Evolutionary conservation across 1,139 yeast genomes (phyloP), one percentile per base, ranked within the genome.

Genomic region (Magnusiomyces ingens): DNA sequence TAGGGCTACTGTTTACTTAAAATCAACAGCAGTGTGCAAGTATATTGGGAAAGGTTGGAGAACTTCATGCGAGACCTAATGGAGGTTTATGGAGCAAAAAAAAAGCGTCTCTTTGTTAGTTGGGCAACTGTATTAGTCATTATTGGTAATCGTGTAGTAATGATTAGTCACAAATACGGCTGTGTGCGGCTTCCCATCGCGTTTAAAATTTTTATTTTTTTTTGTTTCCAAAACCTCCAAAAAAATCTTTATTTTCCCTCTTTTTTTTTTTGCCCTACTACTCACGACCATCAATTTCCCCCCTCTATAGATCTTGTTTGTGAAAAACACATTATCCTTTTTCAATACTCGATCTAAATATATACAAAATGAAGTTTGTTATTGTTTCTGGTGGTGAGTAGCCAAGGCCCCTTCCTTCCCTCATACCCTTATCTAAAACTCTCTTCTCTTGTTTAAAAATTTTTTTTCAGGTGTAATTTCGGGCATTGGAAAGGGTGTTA

Each of bases 401-500:
- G 52, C 49, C 41, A 35, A 37, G 32, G 10, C n/a, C 17, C 18
- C 17, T n/a, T 45, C 36, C 32, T 26, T 26, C 4, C 19, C 5
- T 2, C n/a, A 29, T 11, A 18, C 17, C n/a, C n/a, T 41, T 15
- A 47, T 38, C 10, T 6, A 11, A n/a, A 18, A 1, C 17, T 36
- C 37, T 44, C 47, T 17, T 38, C 35, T 35, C 13, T 35, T 15
- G 48, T 48, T 37, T 93, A 35, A 35, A 35, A 35, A 10, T 43
- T 43, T 11, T 43, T 45, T 45, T 5, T 10, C 48, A 74, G 96
- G 90, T 80, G 99, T 93, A 64, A 93, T 93, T 64, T 88, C 96
- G 63, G 99, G 99, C 74, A 93, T 93, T 69, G 99, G 99, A 70
- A 93, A 93, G 72, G 99, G 98, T 70, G 97, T 91, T 60, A 78